phyloP scores from a whole-genome alignment of 2,329 filamentous ascomycete species.

The Diaporthe sp. region DNA sequence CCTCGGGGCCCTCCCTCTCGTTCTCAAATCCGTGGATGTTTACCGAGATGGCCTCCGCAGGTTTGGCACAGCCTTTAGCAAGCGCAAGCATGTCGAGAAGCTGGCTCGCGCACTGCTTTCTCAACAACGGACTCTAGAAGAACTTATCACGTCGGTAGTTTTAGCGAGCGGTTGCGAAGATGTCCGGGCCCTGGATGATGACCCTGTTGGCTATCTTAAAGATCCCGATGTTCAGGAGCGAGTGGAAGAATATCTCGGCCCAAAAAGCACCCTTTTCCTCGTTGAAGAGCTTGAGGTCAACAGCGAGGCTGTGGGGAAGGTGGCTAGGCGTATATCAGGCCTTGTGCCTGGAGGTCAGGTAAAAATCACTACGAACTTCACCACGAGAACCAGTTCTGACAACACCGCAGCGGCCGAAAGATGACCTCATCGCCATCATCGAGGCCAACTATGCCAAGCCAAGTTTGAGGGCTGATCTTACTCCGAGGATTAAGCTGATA shows the following conservation, averaged over 20 bases:
- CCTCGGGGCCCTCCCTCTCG: slow-evolving; percentile 23
- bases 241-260: slow-evolving; percentile 24
- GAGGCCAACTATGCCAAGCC: slow-evolving; percentile 32
- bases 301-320: slow-evolving; percentile 11
- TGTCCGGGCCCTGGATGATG: not conserved
- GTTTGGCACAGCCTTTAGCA: not conserved
- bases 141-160: slow-evolving; percentile 1
- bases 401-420: not conserved
- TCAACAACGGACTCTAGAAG: slow-evolving; percentile 17
- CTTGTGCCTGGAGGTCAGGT: slow-evolving; percentile 8
- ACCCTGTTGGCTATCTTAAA: not conserved
- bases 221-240: slow-evolving; percentile 16
- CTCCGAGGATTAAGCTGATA: slow-evolving; percentile 13
- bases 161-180: slow-evolving; percentile 30
- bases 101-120: slow-evolving; percentile 26
- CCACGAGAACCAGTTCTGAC: not conserved
- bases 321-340: slow-evolving; percentile 20
- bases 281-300: not conserved
- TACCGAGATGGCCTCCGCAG: slow-evolving; percentile 10
- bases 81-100: slow-evolving; percentile 34
- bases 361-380: not conserved
- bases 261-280: not conserved
- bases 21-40: slow-evolving; percentile 21
- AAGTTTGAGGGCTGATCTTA: not conserved
- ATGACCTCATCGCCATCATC: slow-evolving; percentile 31